A percentile compares a stretch with the other conserved stretches of the same genome.
Evolutionary conservation across 768 basidiomycete species (phyloP).

Genomic region (Crucibulum laeve): DNA sequence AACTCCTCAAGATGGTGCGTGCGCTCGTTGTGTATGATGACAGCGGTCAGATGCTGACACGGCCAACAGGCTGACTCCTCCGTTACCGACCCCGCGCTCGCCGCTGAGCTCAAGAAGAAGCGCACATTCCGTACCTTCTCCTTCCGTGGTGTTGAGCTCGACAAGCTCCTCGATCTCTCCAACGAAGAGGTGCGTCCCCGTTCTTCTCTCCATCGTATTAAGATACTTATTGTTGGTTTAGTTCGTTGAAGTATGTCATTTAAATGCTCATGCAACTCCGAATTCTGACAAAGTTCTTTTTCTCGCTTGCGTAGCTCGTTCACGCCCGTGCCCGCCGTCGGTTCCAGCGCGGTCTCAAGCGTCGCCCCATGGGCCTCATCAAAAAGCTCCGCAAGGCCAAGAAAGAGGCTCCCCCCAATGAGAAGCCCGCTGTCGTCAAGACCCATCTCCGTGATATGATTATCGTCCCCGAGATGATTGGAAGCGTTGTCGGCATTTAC

Average conservation of each 20-base stretch:
- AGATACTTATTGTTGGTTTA: constrained; percentile 18
- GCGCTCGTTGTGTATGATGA: constrained; percentile 5
- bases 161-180: constrained; percentile 93
- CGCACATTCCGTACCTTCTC: constrained; percentile 98
- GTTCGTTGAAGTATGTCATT: constrained; percentile 71
- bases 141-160: constrained; percentile 97
- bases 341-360: constrained; percentile 98
- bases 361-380: constrained; percentile 96
- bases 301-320: constrained; percentile 61
- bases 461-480: constrained; percentile 99
- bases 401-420: constrained; percentile 98
- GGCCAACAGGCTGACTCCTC: constrained; percentile 59
- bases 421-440: constrained; percentile 98
- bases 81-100: constrained; percentile 89
- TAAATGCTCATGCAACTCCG: background rate
- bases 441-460: constrained; percentile 99
- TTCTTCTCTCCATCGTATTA: background rate
- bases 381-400: constrained; percentile 99
- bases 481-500: constrained; percentile 96
- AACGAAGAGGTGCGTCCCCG: constrained; percentile 82
- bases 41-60: constrained; percentile 9
- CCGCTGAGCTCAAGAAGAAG: constrained; percentile 98
- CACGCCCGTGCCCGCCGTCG: constrained; percentile 98
- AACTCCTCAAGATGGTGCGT: constrained; percentile 35
- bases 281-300: constrained; percentile 1